These are phyloP conservation scores for Bruguiera parviflora DNA, from an alignment of 345 rosid species.

Conservation along the genomic window DNA sequence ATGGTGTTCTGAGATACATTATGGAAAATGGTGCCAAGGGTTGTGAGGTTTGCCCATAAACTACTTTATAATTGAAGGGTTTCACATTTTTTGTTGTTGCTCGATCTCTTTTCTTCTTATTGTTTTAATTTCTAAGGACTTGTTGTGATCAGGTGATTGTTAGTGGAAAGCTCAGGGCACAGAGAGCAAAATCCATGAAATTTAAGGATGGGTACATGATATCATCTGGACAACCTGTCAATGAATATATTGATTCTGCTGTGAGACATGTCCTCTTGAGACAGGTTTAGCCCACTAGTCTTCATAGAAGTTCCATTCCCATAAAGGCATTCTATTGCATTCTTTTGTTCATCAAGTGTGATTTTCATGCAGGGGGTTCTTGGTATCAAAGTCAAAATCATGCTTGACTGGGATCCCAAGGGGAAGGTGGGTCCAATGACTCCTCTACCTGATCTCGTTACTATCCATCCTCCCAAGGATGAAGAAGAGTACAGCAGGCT, in stretches of 20 bases:
- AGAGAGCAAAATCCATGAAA: slow-evolving; percentile 91
- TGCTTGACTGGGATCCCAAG: slow-evolving; percentile 90
- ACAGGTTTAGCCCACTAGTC: slow-evolving; percentile 46
- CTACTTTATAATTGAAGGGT: background rate
- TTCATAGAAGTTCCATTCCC: background rate
- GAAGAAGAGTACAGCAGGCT: slow-evolving; percentile 36
- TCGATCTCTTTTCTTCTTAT: background rate
- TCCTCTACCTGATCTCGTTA: slow-evolving; percentile 78
- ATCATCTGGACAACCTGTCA: slow-evolving; percentile 88
- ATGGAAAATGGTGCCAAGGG: slow-evolving; percentile 96
- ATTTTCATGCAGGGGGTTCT: slow-evolving; percentile 60
- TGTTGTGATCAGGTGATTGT: slow-evolving; percentile 63
- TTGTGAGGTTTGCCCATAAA: slow-evolving; percentile 50
- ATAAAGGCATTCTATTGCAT: background rate
- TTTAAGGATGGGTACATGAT: slow-evolving; percentile 97
- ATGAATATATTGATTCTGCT: slow-evolving; percentile 88
- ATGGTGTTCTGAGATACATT: slow-evolving; percentile 75
- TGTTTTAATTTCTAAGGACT: background rate
- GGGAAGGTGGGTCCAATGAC: slow-evolving; percentile 74
- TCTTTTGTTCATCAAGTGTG: background rate
- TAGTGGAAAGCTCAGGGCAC: slow-evolving; percentile 87
- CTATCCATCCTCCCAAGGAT: slow-evolving; percentile 76
- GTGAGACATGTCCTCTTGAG: slow-evolving; percentile 82
- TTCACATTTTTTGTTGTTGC: background rate
- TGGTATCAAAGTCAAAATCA: slow-evolving; percentile 81